Conservation (phyloP, 768 basidiomycete genomes). For the Paxillus ammoniavirescens region DNA sequence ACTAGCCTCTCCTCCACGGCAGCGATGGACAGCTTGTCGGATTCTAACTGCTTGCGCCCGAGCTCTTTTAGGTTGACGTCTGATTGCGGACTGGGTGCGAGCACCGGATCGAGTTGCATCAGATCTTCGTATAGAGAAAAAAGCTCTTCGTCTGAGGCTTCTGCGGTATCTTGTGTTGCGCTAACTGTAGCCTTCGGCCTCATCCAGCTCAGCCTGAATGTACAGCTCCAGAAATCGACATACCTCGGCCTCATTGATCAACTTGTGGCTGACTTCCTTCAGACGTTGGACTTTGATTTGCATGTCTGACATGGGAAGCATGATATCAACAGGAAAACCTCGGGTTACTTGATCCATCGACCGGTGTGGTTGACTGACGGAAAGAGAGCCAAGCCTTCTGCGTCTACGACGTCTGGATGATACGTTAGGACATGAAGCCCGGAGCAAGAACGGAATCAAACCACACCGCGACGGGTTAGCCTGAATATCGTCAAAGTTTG, state of each 20-base stretch:
- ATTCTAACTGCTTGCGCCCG: neutral
- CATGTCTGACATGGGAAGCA: neutral
- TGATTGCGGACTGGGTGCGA: constrained; percentile 5
- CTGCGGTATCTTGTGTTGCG: neutral
- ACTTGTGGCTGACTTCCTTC: neutral
- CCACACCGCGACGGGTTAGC: neutral
- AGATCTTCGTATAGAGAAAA: constrained; percentile 42
- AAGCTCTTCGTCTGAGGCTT: constrained; percentile 35
- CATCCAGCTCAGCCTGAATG: neutral
- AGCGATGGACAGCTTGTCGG: constrained; percentile 15
- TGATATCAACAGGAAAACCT: neutral
- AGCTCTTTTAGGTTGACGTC: constrained; percentile 4
- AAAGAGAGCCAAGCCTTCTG: neutral
- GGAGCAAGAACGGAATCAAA: neutral
- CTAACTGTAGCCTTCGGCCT: neutral
- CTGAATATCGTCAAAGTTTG: neutral
- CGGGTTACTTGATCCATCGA: neutral
- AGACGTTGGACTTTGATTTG: neutral
- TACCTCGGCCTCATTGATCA: neutral
- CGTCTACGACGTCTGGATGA: neutral
- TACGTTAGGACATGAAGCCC: neutral
- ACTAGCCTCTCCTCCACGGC: constrained; percentile 5
- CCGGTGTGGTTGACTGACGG: neutral
- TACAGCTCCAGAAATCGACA: neutral
- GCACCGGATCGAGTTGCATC: constrained; percentile 25